phyloP scores from a whole-genome alignment of 2,329 filamentous ascomycete species.

The Curvularia sp. region DNA sequence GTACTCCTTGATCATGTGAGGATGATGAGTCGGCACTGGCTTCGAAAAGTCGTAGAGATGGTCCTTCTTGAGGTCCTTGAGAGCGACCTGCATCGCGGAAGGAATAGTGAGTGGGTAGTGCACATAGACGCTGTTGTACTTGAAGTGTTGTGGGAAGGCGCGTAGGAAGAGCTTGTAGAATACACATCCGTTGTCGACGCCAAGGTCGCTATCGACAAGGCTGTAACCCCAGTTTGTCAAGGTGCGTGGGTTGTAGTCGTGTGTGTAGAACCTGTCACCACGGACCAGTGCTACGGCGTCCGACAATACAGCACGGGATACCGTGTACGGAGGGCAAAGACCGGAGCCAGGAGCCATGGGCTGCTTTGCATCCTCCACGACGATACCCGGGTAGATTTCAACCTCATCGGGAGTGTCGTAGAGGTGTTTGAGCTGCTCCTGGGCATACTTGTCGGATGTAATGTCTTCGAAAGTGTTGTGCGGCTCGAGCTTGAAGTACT shows the following conservation, averaged over 20 bases:
- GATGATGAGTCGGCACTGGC: slow-evolving; percentile 58
- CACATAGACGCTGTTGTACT: slow-evolving; percentile 78
- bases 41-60: slow-evolving; percentile 73
- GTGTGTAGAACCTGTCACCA: slow-evolving; percentile 78
- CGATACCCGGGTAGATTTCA: slow-evolving; percentile 80
- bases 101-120: slow-evolving; percentile 79
- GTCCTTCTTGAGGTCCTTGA: slow-evolving; percentile 70
- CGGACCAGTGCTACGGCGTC: slow-evolving; percentile 81
- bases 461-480: slow-evolving; percentile 84
- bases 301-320: slow-evolving; percentile 76
- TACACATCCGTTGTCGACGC: slow-evolving; percentile 79
- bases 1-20: slow-evolving; percentile 64
- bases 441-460: slow-evolving; percentile 75
- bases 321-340: slow-evolving; percentile 76
- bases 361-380: slow-evolving; percentile 76
- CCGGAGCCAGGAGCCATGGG: slow-evolving; percentile 73
- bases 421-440: slow-evolving; percentile 63
- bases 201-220: slow-evolving; percentile 74
- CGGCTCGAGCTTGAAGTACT: slow-evolving; percentile 78
- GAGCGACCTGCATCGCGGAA: slow-evolving; percentile 73
- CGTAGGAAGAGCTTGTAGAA: slow-evolving; percentile 84
- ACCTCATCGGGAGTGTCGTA: slow-evolving; percentile 82
- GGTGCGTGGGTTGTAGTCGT: slow-evolving; percentile 72
- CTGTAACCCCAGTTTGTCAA: slow-evolving; percentile 86
- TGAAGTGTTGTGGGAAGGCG: slow-evolving; percentile 82